These are phyloP conservation scores for Cucumis melo DNA, from an alignment of 306 rosid species.

Conservation along the genomic window DNA sequence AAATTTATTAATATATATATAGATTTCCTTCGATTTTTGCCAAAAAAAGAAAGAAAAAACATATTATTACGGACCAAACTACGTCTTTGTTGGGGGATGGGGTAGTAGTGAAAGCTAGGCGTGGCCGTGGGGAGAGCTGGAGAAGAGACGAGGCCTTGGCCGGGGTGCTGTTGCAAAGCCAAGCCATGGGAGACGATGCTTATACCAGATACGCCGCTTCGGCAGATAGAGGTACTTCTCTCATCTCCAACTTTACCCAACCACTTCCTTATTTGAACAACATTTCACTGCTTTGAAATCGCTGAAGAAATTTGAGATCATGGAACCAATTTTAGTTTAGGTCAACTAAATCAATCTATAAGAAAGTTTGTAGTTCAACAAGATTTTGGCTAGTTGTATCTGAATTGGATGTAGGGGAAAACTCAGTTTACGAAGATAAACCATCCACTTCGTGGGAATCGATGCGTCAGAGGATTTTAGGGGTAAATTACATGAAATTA, in stretches of 20 bases:
- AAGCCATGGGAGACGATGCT: conserved; percentile 43
- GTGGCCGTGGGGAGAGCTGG: neutral
- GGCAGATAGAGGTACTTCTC: conserved; percentile 26
- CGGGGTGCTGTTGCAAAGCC: neutral
- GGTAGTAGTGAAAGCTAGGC: too few species aligned
- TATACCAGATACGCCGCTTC: conserved; percentile 25
- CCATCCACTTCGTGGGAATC: neutral
- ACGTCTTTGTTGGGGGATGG: too few species aligned
- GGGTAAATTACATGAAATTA: neutral
- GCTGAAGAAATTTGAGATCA: neutral
- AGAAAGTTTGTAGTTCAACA: neutral
- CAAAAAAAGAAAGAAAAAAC: too few species aligned
- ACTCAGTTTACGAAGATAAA: neutral
- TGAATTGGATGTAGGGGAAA: neutral
- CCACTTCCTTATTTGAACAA: neutral
- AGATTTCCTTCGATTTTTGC: too few species aligned
- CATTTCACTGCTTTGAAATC: neutral
- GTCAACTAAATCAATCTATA: neutral
- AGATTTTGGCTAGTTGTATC: neutral
- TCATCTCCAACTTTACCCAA: neutral
- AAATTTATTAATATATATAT: too few species aligned
- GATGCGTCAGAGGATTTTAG: neutral
- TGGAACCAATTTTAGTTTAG: neutral
- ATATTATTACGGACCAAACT: too few species aligned
- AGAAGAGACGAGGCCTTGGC: neutral